Conservation (phyloP, 768 basidiomycete species). For the Leccinum pellstonianum region DNA sequence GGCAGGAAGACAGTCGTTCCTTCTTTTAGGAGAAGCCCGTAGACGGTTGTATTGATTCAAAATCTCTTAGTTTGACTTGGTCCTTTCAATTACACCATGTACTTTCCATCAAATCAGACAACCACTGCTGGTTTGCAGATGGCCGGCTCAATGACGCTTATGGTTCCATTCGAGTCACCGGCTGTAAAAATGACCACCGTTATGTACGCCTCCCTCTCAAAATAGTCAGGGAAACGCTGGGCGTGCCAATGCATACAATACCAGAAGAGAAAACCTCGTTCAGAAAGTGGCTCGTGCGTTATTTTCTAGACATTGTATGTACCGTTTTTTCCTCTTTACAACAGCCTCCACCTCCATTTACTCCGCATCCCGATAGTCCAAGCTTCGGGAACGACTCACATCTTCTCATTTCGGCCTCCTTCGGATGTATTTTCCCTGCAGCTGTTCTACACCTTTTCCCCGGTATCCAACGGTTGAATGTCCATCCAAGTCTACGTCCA, state of each 20-base stretch:
- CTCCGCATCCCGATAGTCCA: background rate
- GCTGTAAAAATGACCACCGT: too few species aligned
- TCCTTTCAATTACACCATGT: too few species aligned
- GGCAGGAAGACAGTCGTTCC: too few species aligned
- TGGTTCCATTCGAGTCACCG: too few species aligned
- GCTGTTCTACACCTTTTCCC: slow-evolving; percentile 62
- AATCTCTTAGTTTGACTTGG: too few species aligned
- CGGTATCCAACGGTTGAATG: slow-evolving; percentile 63
- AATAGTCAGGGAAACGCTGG: slow-evolving; percentile 31
- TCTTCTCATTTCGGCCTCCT: slow-evolving; percentile 84
- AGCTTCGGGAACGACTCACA: slow-evolving; percentile 39
- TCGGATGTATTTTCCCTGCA: slow-evolving; percentile 78
- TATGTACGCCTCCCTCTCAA: slow-evolving; percentile 44
- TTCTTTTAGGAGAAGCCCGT: too few species aligned
- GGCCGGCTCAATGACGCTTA: too few species aligned
- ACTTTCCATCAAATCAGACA: too few species aligned
- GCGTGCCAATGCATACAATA: slow-evolving; percentile 57
- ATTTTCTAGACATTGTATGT: background rate
- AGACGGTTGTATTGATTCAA: too few species aligned
- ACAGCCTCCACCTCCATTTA: slow-evolving; percentile 44
- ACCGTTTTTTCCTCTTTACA: slow-evolving; percentile 25
- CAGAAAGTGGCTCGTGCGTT: slow-evolving; percentile 59
- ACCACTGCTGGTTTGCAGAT: too few species aligned
- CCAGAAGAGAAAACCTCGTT: slow-evolving; percentile 61
- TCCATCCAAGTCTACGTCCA: slow-evolving; percentile 88